Base-by-base conservation (phyloP, 2,329 filamentous ascomycete species). In the Apiospora rasikravindrae region DNA sequence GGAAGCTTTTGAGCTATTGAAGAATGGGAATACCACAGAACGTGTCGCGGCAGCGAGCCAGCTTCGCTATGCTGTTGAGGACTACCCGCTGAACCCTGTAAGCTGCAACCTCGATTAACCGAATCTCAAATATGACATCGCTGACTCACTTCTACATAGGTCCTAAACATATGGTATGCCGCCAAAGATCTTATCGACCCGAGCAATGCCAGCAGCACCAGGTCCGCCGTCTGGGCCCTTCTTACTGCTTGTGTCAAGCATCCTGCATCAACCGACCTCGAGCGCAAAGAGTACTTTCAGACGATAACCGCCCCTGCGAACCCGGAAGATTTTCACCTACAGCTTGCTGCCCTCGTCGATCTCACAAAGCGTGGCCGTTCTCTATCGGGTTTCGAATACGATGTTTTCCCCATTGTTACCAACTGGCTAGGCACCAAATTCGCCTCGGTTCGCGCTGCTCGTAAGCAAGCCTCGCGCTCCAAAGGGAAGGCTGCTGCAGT, bases 331-430 rank as follows among this genome's bases (percentile, higher is more conserved):
- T 92, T 92, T 74, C 86, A 91, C 77, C 81, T 92, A 6, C 91
- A 92, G 79, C 86, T 93, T n/a, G 86, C 86, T 42, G 88, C 90
- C 22, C 83, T 93, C 26, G 85, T 89, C 42, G 88, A 91, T 70
- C 82, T 93, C 71, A 91, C 90, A 1, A 88, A 87, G 51, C 84
- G 87, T 71, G 91, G 90, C 33, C 90, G 90, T 69, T 85, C 90
- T 73, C 81, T 93, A 11, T 86, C 89, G 8, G 91, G 91, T 0
- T 93, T 93, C 75, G 90, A 92, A 75, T 92, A 92, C 78, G 88
- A 92, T 40, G 84, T 92, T 8, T 85, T 92, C 57, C 90, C 90
- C 1, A 81, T 93, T 11, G 80, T 93, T 51, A 91, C 88, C 5
- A 82, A 78, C 51, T 93, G 91, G 91, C 84, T 93, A 22, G 83